phyloP scores from a whole-genome alignment of 371 early-diverging fungal species.

The Mortierella sp. region DNA sequence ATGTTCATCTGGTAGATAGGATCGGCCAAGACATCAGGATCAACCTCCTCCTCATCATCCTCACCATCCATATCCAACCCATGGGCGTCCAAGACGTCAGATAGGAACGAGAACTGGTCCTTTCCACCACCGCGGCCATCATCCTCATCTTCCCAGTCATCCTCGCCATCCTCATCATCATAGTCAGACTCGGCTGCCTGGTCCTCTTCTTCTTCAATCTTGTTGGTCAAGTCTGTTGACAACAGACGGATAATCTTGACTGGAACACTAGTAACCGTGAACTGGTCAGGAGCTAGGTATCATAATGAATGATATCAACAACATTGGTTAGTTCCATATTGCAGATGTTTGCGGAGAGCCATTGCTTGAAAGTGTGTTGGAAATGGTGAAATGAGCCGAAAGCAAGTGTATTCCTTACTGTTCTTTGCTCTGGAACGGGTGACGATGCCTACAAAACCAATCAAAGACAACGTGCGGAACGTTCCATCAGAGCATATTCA shows the following conservation, averaged over 20 bases:
- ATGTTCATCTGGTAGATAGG: slow-evolving; percentile 83
- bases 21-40: slow-evolving; percentile 79
- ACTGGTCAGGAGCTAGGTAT: slow-evolving; percentile 81
- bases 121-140: slow-evolving; percentile 21
- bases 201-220: slow-evolving; percentile 60
- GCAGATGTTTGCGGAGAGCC: no score
- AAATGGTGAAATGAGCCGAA: not conserved
- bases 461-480: slow-evolving; percentile 7
- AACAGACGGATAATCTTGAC: slow-evolving; percentile 89
- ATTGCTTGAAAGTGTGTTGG: not conserved
- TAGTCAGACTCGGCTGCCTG: slow-evolving; percentile 48
- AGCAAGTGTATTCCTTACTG: slow-evolving; percentile 16
- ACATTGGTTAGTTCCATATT: not conserved
- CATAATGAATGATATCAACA: not conserved
- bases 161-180: slow-evolving; percentile 53
- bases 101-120: slow-evolving; percentile 43
- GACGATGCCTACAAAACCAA: slow-evolving; percentile 50
- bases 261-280: slow-evolving; percentile 80
- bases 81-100: slow-evolving; percentile 46
- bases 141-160: slow-evolving; percentile 36
- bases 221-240: slow-evolving; percentile 78
- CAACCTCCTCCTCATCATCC: slow-evolving; percentile 81
- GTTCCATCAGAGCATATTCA: slow-evolving; percentile 1
- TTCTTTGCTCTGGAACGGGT: slow-evolving; percentile 57
- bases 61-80: slow-evolving; percentile 64